Percentiles rank a stretch among this genome's conserved stretches.
phyloP scores from a whole-genome alignment of 495 filamentous ascomycete genomes.

The Extremus antarcticus region DNA sequence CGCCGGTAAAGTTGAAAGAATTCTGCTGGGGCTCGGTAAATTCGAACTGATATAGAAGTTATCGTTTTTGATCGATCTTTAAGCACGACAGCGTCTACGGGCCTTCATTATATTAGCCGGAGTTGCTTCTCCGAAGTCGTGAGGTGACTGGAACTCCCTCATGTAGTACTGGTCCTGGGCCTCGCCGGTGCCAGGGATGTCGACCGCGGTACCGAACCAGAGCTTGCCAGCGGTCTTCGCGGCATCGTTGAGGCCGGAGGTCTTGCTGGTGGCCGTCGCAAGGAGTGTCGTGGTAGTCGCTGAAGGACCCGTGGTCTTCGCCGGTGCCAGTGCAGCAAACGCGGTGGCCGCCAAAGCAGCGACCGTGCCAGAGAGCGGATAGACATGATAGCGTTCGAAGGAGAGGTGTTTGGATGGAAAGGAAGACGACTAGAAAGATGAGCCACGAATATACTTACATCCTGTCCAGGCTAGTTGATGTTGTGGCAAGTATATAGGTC shows the following conservation, averaged over 20 bases:
- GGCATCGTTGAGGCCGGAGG: conserved; percentile 9
- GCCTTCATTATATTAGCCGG: conserved; percentile 44
- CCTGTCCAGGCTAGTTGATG: no score
- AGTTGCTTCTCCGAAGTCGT: conserved; percentile 43
- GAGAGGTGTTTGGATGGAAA: background rate
- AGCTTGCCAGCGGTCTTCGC: conserved; percentile 15
- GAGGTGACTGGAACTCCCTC: conserved; percentile 33
- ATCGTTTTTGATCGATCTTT: background rate
- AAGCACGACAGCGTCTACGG: conserved; percentile 4
- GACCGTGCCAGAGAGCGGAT: conserved; percentile 7
- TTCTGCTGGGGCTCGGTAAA: conserved; percentile 34
- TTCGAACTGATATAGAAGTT: conserved; percentile 22
- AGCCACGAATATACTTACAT: no score
- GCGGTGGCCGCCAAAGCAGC: conserved; percentile 9
- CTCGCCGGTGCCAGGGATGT: conserved; percentile 6
- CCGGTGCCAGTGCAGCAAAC: conserved; percentile 1
- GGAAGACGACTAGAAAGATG: background rate
- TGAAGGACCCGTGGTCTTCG: conserved; percentile 4
- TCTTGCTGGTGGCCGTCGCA: conserved; percentile 2
- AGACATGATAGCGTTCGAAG: conserved; percentile 7
- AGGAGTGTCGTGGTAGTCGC: background rate
- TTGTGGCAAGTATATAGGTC: no score
- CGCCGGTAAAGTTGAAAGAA: conserved; percentile 28
- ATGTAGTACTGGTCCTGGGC: background rate
- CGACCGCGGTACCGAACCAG: conserved; percentile 15